Percentiles rank a stretch among this genome's conserved stretches.
These are phyloP conservation scores for Cnidoscolus chayamansa DNA, from an alignment of 441 rosid species.

Conservation along the genomic window DNA sequence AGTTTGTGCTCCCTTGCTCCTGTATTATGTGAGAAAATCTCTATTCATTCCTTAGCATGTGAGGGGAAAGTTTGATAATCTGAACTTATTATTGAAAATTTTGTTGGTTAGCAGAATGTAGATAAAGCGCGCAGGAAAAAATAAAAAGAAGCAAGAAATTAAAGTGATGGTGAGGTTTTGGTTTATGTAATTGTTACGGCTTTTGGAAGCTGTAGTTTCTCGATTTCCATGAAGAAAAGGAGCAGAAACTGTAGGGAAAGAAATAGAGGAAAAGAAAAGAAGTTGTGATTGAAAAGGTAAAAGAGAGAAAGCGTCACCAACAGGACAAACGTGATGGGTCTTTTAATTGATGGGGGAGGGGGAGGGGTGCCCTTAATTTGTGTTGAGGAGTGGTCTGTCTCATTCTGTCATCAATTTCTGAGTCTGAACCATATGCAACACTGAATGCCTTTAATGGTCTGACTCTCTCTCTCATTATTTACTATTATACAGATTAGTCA, in stretches of 20 bases:
- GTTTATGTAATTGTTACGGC: not conserved
- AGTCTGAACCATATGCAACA: slow-evolving; percentile 39
- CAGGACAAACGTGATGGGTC: slow-evolving; percentile 26
- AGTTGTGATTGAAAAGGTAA: slow-evolving; percentile 28
- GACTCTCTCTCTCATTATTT: slow-evolving; percentile 24
- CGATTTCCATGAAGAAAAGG: slow-evolving; percentile 2
- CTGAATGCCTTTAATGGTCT: slow-evolving; percentile 43
- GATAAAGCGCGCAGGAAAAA: not conserved
- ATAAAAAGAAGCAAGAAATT: not conserved
- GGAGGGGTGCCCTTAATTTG: not conserved
- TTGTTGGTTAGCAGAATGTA: slow-evolving; percentile 7
- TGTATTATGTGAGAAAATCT: slow-evolving; percentile 8
- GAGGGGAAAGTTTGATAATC: slow-evolving; percentile 14
- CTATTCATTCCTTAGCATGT: slow-evolving; percentile 10
- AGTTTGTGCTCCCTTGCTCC: not conserved
- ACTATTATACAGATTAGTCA: slow-evolving; percentile 42
- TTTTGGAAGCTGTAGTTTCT: not conserved
- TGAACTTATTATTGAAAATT: not conserved
- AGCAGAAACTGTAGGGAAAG: not conserved
- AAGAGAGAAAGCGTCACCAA: slow-evolving; percentile 20
- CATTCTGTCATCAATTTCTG: slow-evolving; percentile 44
- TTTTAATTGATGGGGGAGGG: slow-evolving; percentile 3
- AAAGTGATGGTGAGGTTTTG: not conserved
- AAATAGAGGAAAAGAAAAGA: slow-evolving; percentile 1
- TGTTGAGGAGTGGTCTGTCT: slow-evolving; percentile 18